Evolutionary conservation across 2,329 filamentous ascomycete species (phyloP).

Genomic region (Teratosphaeriaceae sp.): DNA sequence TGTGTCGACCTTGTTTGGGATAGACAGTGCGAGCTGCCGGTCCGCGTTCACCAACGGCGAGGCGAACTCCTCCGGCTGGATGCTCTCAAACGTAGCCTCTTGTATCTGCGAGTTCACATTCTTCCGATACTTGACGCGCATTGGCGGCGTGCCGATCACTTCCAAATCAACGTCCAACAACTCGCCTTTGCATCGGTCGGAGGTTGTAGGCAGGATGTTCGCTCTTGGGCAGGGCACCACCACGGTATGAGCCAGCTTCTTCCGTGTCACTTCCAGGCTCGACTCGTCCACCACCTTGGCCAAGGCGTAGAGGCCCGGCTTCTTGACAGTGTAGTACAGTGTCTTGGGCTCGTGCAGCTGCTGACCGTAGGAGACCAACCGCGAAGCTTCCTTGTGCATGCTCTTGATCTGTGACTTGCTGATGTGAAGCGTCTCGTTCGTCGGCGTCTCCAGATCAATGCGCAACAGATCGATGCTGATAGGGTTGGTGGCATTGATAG

Average conservation of each 20-base stretch:
- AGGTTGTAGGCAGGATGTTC: slow-evolving; percentile 57
- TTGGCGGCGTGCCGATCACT: slow-evolving; percentile 79
- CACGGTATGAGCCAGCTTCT: slow-evolving; percentile 69
- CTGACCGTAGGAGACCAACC: slow-evolving; percentile 44
- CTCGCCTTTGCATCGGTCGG: slow-evolving; percentile 75
- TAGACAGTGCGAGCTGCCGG: slow-evolving; percentile 46
- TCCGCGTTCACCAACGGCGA: slow-evolving; percentile 65
- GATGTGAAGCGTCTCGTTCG: slow-evolving; percentile 74
- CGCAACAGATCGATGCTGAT: slow-evolving; percentile 84
- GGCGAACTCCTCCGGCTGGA: slow-evolving; percentile 79
- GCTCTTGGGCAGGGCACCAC: slow-evolving; percentile 83
- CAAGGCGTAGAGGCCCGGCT: slow-evolving; percentile 80
- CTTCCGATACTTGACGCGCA: slow-evolving; percentile 89
- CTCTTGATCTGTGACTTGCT: slow-evolving; percentile 66
- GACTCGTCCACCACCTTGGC: slow-evolving; percentile 85
- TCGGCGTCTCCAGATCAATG: slow-evolving; percentile 72
- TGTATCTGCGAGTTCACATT: slow-evolving; percentile 76
- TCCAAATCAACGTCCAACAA: slow-evolving; percentile 78
- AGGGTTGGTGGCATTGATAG: slow-evolving; percentile 88
- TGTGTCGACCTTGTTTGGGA: slow-evolving; percentile 56
- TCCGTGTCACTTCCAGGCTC: slow-evolving; percentile 61
- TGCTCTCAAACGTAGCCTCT: slow-evolving; percentile 84
- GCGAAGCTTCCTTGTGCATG: slow-evolving; percentile 64
- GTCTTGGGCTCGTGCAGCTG: slow-evolving; percentile 32
- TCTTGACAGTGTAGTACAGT: slow-evolving; percentile 70